Conservation (phyloP, 2,329 filamentous ascomycete genomes). For the Calonectria hawksworthii region DNA sequence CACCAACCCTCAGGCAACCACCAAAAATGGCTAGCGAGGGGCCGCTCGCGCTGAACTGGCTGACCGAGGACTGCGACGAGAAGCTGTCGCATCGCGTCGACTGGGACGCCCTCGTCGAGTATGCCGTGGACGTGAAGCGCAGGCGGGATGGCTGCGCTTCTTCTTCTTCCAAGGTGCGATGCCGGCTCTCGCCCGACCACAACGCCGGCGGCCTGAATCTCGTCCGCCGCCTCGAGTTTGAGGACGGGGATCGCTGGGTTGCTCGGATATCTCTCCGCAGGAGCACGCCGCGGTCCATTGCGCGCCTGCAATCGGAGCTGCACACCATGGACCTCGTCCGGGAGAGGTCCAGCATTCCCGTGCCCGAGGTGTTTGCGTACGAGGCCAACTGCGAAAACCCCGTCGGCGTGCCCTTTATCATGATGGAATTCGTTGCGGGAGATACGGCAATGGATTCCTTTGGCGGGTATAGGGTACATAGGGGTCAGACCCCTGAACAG, state of each 20-base stretch:
- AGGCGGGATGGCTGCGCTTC: not conserved
- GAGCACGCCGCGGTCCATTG: not conserved
- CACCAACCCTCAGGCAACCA: not conserved
- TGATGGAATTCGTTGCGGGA: constrained; percentile 49
- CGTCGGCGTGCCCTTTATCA: constrained; percentile 45
- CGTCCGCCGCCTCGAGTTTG: not conserved
- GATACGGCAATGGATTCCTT: constrained; percentile 43
- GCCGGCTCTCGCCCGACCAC: not conserved
- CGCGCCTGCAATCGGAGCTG: not conserved
- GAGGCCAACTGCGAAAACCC: constrained; percentile 37
- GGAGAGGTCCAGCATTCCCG: constrained; percentile 22
- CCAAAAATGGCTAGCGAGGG: constrained; percentile 7
- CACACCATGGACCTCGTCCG: constrained; percentile 8
- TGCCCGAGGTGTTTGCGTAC: constrained; percentile 46
- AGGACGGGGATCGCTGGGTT: not conserved
- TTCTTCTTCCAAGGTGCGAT: not conserved
- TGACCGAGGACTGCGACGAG: constrained; percentile 1
- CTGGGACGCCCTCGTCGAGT: not conserved
- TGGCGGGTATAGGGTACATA: constrained; percentile 39
- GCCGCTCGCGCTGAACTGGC: constrained; percentile 5
- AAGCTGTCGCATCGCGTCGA: constrained; percentile 8
- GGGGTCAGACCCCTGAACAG: constrained; percentile 34
- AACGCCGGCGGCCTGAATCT: not conserved
- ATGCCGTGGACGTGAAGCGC: not conserved
- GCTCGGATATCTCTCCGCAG: not conserved